Conservation (phyloP, 2,329 filamentous ascomycete species). For the Verticillium zaregamsianum region DNA sequence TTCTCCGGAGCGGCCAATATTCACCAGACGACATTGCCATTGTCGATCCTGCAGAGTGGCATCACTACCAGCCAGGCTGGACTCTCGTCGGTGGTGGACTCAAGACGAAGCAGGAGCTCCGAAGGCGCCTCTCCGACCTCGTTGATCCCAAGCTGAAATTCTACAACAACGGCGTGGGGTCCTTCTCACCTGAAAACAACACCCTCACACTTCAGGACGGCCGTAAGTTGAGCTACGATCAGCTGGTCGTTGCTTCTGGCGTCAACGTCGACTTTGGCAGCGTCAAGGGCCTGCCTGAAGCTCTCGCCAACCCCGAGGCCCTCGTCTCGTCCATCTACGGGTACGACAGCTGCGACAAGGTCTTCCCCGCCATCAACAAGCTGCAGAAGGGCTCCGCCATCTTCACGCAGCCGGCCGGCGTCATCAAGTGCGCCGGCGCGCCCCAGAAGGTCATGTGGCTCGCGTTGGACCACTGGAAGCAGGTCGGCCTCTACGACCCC, state of each 20-base stretch:
- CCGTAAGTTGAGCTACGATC: slow-evolving; percentile 56
- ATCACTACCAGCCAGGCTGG: slow-evolving; percentile 69
- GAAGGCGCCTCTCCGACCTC: slow-evolving; percentile 42
- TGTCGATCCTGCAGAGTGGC: slow-evolving; percentile 58
- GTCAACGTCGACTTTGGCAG: slow-evolving; percentile 45
- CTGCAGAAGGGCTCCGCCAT: slow-evolving; percentile 48
- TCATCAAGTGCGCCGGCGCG: slow-evolving; percentile 58
- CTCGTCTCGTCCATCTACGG: slow-evolving; percentile 54
- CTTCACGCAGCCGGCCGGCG: slow-evolving; percentile 55
- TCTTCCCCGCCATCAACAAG: slow-evolving; percentile 41
- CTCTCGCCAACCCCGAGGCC: slow-evolving; percentile 41
- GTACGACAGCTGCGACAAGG: slow-evolving; percentile 52
- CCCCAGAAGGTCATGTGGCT: slow-evolving; percentile 62
- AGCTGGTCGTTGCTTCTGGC: slow-evolving; percentile 59
- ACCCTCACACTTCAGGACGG: slow-evolving; percentile 50
- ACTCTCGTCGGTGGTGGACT: slow-evolving; percentile 64
- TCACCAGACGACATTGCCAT: slow-evolving; percentile 57
- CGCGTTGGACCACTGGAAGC: slow-evolving; percentile 55
- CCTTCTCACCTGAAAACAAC: slow-evolving; percentile 53
- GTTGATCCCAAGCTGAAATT: slow-evolving; percentile 58
- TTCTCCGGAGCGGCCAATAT: slow-evolving; percentile 56
- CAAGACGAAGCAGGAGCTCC: slow-evolving; percentile 57
- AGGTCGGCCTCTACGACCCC: slow-evolving; percentile 44
- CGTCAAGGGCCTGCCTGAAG: slow-evolving; percentile 53
- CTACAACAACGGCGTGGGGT: slow-evolving; percentile 48